A percentile compares a stretch with the other conserved stretches of the same genome.
phyloP scores from a whole-genome alignment of 495 filamentous ascomycete genomes.

The Cladorrhinum samala region DNA sequence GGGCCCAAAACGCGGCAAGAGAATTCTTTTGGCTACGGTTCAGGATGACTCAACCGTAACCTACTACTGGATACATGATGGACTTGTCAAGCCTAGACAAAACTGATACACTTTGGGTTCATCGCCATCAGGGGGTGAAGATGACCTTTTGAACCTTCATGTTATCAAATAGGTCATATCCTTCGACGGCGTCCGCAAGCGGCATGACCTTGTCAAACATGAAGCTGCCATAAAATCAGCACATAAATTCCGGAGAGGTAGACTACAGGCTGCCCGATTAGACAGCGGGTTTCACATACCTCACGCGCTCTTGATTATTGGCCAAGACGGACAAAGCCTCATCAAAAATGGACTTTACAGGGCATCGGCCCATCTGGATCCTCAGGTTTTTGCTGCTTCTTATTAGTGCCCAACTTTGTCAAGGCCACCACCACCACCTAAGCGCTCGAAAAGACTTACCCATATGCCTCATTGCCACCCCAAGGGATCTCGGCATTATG shows the following conservation, averaged over 20 bases:
- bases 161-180: slow-evolving; percentile 85
- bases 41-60: slow-evolving; percentile 88
- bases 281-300: slow-evolving; percentile 46
- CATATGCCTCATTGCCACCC: slow-evolving; percentile 74
- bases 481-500: slow-evolving; percentile 92
- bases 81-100: slow-evolving; percentile 90
- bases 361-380: slow-evolving; percentile 92
- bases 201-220: slow-evolving; percentile 95
- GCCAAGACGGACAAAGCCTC: slow-evolving; percentile 72
- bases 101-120: slow-evolving; percentile 49
- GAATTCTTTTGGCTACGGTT: slow-evolving; percentile 74
- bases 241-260: too few relatives aligned
- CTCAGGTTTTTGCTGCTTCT: slow-evolving; percentile 66
- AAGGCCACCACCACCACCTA: slow-evolving; percentile 2
- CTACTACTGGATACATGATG: slow-evolving; percentile 93
- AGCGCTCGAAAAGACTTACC: slow-evolving; percentile 28
- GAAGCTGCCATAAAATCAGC: slow-evolving; percentile 51
- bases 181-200: slow-evolving; percentile 73
- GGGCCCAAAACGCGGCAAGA: slow-evolving; percentile 52
- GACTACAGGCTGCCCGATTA: too few relatives aligned
- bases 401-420: not conserved
- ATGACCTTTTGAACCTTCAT: slow-evolving; percentile 90
- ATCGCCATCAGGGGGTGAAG: slow-evolving; percentile 41
- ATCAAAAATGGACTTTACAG: slow-evolving; percentile 76
- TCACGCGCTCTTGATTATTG: slow-evolving; percentile 73